Conservation (phyloP, 495 filamentous ascomycete genomes). For the Penicillium longicatenatum region DNA sequence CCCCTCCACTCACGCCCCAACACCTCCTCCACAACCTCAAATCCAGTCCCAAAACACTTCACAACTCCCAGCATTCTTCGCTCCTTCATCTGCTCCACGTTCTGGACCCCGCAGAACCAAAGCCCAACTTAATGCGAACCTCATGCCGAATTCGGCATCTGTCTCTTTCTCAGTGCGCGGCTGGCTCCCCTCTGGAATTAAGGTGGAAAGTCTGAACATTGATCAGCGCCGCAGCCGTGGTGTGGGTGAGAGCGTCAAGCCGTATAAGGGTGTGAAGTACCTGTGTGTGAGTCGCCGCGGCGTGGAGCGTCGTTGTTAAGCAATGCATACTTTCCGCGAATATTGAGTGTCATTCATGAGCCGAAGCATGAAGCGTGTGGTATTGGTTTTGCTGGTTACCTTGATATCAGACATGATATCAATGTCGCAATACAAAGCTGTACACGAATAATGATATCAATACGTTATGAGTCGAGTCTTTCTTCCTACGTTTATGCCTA, state of each 20-base stretch:
- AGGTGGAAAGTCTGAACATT: conserved; percentile 83
- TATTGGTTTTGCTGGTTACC: neutral
- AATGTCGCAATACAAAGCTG: neutral
- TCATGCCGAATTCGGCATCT: conserved; percentile 89
- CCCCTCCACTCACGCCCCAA: conserved; percentile 31
- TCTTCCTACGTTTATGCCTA: neutral
- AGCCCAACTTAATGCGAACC: conserved; percentile 68
- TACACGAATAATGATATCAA: neutral
- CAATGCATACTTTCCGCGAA: neutral
- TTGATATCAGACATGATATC: neutral
- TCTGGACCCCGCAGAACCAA: conserved; percentile 44
- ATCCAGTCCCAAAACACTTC: conserved; percentile 5
- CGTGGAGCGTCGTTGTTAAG: conserved; percentile 62
- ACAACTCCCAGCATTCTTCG: conserved; percentile 28
- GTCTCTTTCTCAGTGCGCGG: conserved; percentile 92
- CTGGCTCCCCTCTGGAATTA: conserved; percentile 93
- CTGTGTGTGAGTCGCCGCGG: conserved; percentile 84
- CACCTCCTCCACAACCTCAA: conserved; percentile 20
- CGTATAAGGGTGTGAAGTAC: conserved; percentile 99
- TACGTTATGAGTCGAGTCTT: neutral
- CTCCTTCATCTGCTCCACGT: conserved; percentile 35
- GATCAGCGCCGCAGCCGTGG: conserved; percentile 86
- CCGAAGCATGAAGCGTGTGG: conserved; percentile 6
- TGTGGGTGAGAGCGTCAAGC: conserved; percentile 82
- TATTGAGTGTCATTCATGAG: conserved; percentile 3